Evolutionary conservation across 2,329 filamentous ascomycete genomes (phyloP), one percentile per base, ranked within the genome.

Genomic region (Cercospora sp.): DNA sequence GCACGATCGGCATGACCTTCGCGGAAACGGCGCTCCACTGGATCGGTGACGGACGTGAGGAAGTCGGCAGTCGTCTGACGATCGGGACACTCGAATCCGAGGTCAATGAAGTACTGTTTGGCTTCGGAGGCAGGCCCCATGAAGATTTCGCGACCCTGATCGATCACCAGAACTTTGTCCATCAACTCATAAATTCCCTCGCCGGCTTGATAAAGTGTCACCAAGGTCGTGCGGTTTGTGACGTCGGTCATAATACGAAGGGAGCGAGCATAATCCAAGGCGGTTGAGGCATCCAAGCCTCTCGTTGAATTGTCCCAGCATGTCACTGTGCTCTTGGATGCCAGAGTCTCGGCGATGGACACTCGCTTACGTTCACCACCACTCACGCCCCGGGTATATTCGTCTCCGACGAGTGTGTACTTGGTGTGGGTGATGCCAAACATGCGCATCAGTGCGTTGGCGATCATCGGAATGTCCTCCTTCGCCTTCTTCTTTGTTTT

Each of bases 291-390:
- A 75, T 95, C 91, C 0, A 94, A 82, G n/a, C 92, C 92, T 59
- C 91, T 84, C 0, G 91, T 94, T 0, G 87, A 90, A 77, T 94
- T 94, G 73, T 94, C 91, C 90, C 90, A 94, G 70, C 89, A 90
- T 36, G 91, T 87, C 1, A 94, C 89, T 0, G 89, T 88, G 0
- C 88, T 88, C 77, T 91, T 90, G 6, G 90, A 90, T 4, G 90
- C 89, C 23, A 94, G 80, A 0, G 90, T 91, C 79, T 94, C 91
- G 1, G 90, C 90, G 70, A 94, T 93, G 23, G 88, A 90, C 8
- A 93, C 91, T 75, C 91, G 89, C 78, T 94, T 94, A 42, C 91
- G 82, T 80, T 95, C 92, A 67, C 92, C 92, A 73, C 92, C 92
- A 58, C 89, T 91, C 0, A 94, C 89, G 77, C 91, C 91, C 58